Evolutionary conservation across 2,329 filamentous ascomycete genomes (phyloP).

Genomic region (Nigrospora osmanthi): DNA sequence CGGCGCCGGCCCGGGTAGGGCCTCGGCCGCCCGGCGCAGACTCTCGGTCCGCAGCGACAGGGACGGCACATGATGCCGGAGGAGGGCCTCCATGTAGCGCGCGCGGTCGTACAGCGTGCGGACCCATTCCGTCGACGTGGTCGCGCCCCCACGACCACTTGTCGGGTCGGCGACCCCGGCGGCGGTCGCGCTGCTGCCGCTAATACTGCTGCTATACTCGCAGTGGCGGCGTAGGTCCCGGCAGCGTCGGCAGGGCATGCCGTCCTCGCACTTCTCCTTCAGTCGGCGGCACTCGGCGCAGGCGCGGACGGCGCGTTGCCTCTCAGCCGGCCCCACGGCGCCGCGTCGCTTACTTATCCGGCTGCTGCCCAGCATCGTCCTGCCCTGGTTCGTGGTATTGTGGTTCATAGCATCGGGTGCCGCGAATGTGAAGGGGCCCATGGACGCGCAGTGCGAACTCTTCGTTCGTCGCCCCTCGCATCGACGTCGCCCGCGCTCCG

Average conservation of each 20-base stretch:
- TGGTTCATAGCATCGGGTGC: no score
- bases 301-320: background rate
- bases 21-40: background rate
- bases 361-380: background rate
- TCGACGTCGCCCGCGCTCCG: no score
- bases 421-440: background rate
- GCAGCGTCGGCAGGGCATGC: constrained; percentile 44
- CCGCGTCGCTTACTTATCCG: background rate
- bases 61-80: constrained; percentile 19
- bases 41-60: background rate
- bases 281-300: constrained; percentile 34
- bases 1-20: background rate
- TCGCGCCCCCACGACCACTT: background rate
- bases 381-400: background rate
- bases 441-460: no score
- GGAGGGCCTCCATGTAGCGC: constrained; percentile 5
- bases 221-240: constrained; percentile 41
- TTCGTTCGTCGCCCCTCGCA: no score
- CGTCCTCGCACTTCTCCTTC: constrained; percentile 50
- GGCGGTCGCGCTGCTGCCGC: constrained; percentile 23
- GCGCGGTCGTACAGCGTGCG: background rate
- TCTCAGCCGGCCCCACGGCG: background rate
- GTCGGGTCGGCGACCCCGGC: constrained; percentile 17
- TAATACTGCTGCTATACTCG: constrained; percentile 35
- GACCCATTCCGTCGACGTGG: background rate